Conservation (phyloP, 2,329 filamentous ascomycete species). For the Fusarium bulbicola region DNA sequence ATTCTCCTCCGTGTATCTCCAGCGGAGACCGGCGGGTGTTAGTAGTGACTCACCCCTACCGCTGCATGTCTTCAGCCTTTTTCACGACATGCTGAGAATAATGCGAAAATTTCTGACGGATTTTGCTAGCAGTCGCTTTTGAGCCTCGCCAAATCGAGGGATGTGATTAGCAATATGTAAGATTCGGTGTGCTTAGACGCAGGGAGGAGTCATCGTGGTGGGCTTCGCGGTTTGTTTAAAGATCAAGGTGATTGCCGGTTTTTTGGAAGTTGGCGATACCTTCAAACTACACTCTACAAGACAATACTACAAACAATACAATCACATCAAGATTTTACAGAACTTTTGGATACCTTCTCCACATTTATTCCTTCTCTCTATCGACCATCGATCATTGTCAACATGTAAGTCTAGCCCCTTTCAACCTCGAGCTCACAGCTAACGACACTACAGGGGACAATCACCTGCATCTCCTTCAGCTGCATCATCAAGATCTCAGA, state of each 20-base stretch:
- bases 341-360: not conserved
- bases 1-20: not conserved
- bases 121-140: not conserved
- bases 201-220: constrained; percentile 12
- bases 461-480: constrained; percentile 5
- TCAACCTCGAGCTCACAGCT: not conserved
- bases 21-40: constrained; percentile 2
- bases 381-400: not conserved
- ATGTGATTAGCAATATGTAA: constrained; percentile 16
- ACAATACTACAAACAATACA: not conserved
- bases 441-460: constrained; percentile 28
- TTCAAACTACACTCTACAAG: not conserved
- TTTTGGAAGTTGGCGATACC: constrained; percentile 3
- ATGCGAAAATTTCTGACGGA: not conserved
- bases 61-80: not conserved
- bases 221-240: constrained; percentile 21
- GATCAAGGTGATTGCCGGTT: constrained; percentile 6
- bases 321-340: not conserved
- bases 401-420: constrained; percentile 31
- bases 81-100: not conserved
- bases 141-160: constrained; percentile 3
- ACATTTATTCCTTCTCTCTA: not conserved
- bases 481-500: not conserved
- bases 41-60: constrained; percentile 31
- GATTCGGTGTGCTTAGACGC: not conserved